phyloP scores from a whole-genome alignment of 805 yeast species.

The Dipodascus geniculatus region DNA sequence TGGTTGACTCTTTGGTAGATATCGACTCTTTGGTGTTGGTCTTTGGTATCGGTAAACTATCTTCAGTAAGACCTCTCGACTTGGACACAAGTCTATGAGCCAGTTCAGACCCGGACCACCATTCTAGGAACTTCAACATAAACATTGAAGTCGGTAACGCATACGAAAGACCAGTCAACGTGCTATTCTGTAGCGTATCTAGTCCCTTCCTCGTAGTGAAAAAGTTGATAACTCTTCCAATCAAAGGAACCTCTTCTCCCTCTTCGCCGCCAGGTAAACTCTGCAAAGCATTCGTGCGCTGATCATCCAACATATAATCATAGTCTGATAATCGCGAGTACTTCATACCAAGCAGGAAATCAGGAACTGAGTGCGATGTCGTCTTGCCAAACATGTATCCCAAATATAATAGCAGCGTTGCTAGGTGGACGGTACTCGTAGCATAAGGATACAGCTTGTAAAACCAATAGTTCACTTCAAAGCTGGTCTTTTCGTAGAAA shows the following conservation, averaged over 20 bases:
- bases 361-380: slow-evolving; percentile 51
- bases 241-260: slow-evolving; percentile 6
- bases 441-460: slow-evolving; percentile 52
- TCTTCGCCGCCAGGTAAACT: background rate
- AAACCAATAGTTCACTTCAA: slow-evolving; percentile 28
- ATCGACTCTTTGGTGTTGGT: slow-evolving; percentile 13
- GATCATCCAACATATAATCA: slow-evolving; percentile 20
- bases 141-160: slow-evolving; percentile 76
- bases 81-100: slow-evolving; percentile 44
- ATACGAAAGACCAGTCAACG: slow-evolving; percentile 22
- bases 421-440: slow-evolving; percentile 34
- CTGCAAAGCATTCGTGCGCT: slow-evolving; percentile 9
- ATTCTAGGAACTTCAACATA: slow-evolving; percentile 70
- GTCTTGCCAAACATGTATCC: slow-evolving; percentile 55
- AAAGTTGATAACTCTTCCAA: slow-evolving; percentile 8
- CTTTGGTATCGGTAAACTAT: slow-evolving; percentile 15
- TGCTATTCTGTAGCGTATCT: slow-evolving; percentile 17
- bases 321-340: slow-evolving; percentile 44
- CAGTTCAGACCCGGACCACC: slow-evolving; percentile 82
- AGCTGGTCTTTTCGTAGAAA: slow-evolving; percentile 17
- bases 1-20: slow-evolving; percentile 19
- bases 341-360: slow-evolving; percentile 48
- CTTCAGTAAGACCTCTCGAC: slow-evolving; percentile 14
- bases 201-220: slow-evolving; percentile 23
- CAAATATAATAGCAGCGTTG: slow-evolving; percentile 47